Conservation (phyloP, 2,329 filamentous ascomycete genomes). For the Hypoxylon sp. region DNA sequence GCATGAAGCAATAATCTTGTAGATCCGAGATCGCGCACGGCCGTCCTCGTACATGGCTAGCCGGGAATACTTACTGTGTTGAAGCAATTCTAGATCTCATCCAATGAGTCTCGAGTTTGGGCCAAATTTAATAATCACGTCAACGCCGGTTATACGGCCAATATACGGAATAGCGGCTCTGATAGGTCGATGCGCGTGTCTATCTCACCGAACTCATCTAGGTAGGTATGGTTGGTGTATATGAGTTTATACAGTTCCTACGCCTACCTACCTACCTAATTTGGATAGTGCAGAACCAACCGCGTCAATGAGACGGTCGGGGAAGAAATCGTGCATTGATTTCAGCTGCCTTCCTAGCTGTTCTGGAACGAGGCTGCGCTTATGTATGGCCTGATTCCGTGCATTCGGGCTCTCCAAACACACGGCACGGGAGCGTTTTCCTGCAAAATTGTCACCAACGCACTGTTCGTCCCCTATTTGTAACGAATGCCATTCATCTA, state of each 20-base stretch:
- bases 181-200: constrained; percentile 12
- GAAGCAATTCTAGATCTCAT: constrained; percentile 24
- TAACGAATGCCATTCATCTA: constrained; percentile 5
- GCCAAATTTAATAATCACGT: constrained; percentile 13
- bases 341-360: constrained; percentile 16
- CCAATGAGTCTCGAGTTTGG: constrained; percentile 15
- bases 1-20: constrained; percentile 16
- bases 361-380: not conserved
- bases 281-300: constrained; percentile 7
- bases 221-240: constrained; percentile 20
- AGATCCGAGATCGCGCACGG: constrained; percentile 28
- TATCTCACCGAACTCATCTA: constrained; percentile 19
- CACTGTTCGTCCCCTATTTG: constrained; percentile 5
- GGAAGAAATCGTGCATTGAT: not conserved
- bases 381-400: constrained; percentile 6
- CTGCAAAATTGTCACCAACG: constrained; percentile 1
- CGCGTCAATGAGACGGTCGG: not conserved
- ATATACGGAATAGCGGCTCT: not conserved
- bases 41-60: not conserved
- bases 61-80: not conserved
- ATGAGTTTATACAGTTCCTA: constrained; percentile 17
- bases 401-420: not conserved
- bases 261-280: constrained; percentile 16
- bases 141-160: constrained; percentile 11
- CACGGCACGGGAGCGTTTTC: not conserved